phyloP scores from a whole-genome alignment of 116 monocot species.

The Phalaenopsis hybrid region DNA sequence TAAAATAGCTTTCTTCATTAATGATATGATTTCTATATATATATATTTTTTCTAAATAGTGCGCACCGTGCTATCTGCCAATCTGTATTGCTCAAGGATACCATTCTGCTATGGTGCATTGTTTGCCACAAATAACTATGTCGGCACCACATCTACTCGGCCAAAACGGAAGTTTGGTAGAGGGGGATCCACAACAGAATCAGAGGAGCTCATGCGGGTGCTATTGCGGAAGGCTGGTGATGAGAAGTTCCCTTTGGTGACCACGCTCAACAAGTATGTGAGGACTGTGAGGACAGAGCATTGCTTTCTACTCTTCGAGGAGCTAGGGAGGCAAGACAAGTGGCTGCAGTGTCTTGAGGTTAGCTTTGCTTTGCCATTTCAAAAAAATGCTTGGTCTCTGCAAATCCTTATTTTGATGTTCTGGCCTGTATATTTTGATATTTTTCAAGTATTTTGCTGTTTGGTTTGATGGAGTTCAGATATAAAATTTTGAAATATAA shows the following conservation, averaged over 20 bases:
- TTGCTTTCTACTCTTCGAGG: constrained; percentile 91
- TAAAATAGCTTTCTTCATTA: neutral
- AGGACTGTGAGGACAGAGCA: constrained; percentile 66
- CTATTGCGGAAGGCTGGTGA: constrained; percentile 44
- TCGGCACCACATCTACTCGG: neutral
- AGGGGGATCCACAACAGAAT: constrained; percentile 16
- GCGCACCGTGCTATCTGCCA: neutral
- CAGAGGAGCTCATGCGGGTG: constrained; percentile 47
- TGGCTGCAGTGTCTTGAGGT: constrained; percentile 99
- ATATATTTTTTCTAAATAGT: neutral
- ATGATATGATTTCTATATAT: neutral
- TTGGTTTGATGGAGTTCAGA: neutral
- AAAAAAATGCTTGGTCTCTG: neutral
- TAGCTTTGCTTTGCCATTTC: neutral
- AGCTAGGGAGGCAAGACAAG: constrained; percentile 65
- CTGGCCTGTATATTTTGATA: neutral
- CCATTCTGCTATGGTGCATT: neutral
- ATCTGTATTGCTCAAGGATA: neutral
- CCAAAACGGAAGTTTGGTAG: constrained; percentile 13
- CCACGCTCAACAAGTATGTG: constrained; percentile 70
- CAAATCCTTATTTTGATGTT: neutral
- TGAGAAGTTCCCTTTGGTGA: constrained; percentile 50
- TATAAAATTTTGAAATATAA: too few species aligned
- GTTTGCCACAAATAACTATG: neutral
- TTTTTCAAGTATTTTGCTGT: neutral